Conservation (phyloP, 1,284 basidiomycete genomes). For the Ceraceosorus guamensis region DNA sequence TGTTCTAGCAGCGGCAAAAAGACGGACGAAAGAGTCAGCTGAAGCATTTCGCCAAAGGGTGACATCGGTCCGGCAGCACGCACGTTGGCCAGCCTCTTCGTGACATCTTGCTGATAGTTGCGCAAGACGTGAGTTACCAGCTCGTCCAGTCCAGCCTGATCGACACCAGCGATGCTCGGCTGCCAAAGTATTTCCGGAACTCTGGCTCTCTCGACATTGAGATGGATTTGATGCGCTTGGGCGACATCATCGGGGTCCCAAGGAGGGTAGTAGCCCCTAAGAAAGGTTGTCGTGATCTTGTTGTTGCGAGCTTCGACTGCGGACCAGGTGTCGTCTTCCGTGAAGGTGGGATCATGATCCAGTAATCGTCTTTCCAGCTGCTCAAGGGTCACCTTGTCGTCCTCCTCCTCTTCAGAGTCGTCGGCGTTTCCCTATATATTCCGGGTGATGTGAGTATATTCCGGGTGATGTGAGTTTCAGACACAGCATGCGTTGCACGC, state of each 20-base stretch:
- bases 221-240: conserved; percentile 69
- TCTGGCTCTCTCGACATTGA: conserved; percentile 87
- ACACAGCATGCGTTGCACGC: conserved; percentile 40
- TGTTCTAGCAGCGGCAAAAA: conserved; percentile 56
- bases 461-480: conserved; percentile 20
- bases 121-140: conserved; percentile 76
- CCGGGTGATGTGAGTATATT: conserved; percentile 20
- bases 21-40: background rate
- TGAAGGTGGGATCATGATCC: conserved; percentile 74
- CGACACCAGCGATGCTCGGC: conserved; percentile 85
- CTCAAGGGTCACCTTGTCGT: conserved; percentile 69
- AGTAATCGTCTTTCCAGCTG: conserved; percentile 75
- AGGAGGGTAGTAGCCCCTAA: conserved; percentile 49
- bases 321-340: conserved; percentile 70
- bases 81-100: conserved; percentile 57
- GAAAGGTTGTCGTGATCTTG: conserved; percentile 75
- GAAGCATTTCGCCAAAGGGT: background rate
- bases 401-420: conserved; percentile 91
- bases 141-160: conserved; percentile 88
- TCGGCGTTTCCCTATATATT: conserved; percentile 60
- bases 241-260: conserved; percentile 51
- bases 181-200: conserved; percentile 91
- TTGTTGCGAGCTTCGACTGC: conserved; percentile 69
- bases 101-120: conserved; percentile 63
- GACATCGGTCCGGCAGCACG: conserved; percentile 37